Evolutionary conservation across 352 stramenopile genomes (phyloP), one percentile per base, ranked within the genome.

Genomic region (Globisporangium cederbergense): DNA sequence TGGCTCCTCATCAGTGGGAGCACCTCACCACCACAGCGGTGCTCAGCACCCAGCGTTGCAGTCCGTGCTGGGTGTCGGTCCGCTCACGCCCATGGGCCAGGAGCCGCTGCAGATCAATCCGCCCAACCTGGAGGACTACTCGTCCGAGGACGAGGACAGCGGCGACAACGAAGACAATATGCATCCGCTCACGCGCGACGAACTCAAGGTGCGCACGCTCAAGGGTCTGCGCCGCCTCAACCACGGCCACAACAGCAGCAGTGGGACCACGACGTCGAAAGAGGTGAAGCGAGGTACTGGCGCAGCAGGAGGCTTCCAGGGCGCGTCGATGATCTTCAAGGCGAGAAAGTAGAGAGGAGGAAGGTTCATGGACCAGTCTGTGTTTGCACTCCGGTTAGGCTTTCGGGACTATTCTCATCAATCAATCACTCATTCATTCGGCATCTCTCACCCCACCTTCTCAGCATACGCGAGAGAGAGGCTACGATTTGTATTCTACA

Each of bases 91-190:
- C 8, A 97, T 97, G 91, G 89, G 90, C 2, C 76, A 95, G 61
- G 89, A 97, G 40, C 80, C 86, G 28, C 68, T 97, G 56, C 93
- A 97, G 65, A 95, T 98, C 67, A 98, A 98, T 62, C 92, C 95
- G 40, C 93, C 93, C 9, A 97, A 97, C 65, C 69, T 98, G 6
- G 86, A 97, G 58, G 93, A 98, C 76, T 98, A 97, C 70, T 96
- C 83, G n/a, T 96, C 93, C n/a, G 90, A 97, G 42, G 91, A 93
- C 60, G 85, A 93, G 32, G 90, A 96, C 58, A 87, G 92, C 43
- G 81, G 81, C 20, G 90, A 96, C 61, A 90, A 95, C 53, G 79
- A 90, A 25, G 90, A 97, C 45, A 78, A 71, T 22, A 92, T 93
- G 65, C 90, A 96, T 58, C 91, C 92, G 56, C 76, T 98, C 34